phyloP scores from a whole-genome alignment of 169 alveolate genomes.

The Plasmodium gallinaceum region DNA sequence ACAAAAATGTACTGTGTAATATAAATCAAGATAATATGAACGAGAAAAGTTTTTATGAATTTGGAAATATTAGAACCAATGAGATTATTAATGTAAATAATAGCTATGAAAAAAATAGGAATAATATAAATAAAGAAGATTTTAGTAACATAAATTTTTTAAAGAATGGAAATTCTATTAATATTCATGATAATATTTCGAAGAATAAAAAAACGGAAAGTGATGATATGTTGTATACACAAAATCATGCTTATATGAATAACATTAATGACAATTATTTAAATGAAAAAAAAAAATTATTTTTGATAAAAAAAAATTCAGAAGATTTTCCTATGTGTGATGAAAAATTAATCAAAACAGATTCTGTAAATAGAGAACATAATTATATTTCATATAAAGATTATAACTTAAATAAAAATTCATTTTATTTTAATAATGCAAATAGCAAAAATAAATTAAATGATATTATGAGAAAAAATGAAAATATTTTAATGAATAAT shows the following conservation, averaged over 20 bases:
- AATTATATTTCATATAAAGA: neutral
- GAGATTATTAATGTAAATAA: neutral
- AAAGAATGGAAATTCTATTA: neutral
- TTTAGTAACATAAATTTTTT: neutral
- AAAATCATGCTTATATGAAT: neutral
- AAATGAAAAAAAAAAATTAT: neutral
- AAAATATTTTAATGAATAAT: neutral
- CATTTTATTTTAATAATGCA: constrained; percentile 4
- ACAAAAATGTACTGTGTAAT: constrained; percentile 11
- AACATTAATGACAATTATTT: neutral
- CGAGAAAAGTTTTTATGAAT: neutral
- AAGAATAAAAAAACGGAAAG: neutral
- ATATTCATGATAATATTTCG: neutral
- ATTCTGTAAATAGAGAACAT: constrained; percentile 2
- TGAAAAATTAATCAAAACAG: neutral
- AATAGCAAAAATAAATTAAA: constrained; percentile 2
- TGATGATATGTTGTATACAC: no score
- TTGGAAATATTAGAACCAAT: constrained; percentile 1
- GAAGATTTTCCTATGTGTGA: neutral
- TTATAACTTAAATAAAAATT: constrained; percentile 9
- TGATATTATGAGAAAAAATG: neutral
- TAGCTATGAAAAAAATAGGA: neutral
- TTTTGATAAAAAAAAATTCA: constrained; percentile 4
- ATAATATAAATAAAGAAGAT: neutral
- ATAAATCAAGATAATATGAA: neutral